Evolutionary conservation across 139 green algal genomes (phyloP), one percentile per base, ranked within the genome.

Genomic region (Tetradesmus lagerheimii): DNA sequence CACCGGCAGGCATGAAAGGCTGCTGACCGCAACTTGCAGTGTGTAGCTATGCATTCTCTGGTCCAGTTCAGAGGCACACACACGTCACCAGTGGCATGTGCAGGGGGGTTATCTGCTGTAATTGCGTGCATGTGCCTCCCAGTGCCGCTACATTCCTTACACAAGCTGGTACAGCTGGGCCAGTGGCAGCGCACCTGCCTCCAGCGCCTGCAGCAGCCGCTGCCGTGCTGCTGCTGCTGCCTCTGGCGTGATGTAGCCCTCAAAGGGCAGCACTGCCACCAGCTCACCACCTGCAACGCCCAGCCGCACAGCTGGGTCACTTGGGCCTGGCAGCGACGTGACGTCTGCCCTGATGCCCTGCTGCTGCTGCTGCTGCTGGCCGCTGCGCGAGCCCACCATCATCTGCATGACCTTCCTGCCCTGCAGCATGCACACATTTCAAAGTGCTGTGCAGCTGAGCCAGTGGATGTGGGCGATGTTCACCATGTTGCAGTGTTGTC

Each of bases 201-300:
- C 1, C n/a, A 95, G 80, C 38, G 62, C 77, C 37, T 62, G 74
- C 1, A 95, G 31, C 34, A 96, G 91, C 83, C 67, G 67, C 38
- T 84, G 37, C 11, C 89, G 83, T 34, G 77, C 91, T 6, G 43
- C 78, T 50, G 92, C 92, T 38, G 92, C 93, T 3, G 76, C 80
- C 35, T 93, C 57, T n/a, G 92, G 92, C 1, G 94, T 96, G 67
- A 95, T 95, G 89, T 93, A 92, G 35, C 94, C 94, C 64, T 95
- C 93, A 89, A 97, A 96, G 64, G 74, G 82, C 29, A 87, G 34
- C 23, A 93, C 90, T 16, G 95, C 95, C 20, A 96, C 86, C 43
- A 97, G 75, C 93, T 96, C 95, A 0, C 95, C 95, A 29, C 95
- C 95, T 0, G 90, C 89, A 9, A 95, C 85, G 38, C 41, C 34